Conservation (phyloP, 768 basidiomycete genomes). For the Pleurotus giganteus region DNA sequence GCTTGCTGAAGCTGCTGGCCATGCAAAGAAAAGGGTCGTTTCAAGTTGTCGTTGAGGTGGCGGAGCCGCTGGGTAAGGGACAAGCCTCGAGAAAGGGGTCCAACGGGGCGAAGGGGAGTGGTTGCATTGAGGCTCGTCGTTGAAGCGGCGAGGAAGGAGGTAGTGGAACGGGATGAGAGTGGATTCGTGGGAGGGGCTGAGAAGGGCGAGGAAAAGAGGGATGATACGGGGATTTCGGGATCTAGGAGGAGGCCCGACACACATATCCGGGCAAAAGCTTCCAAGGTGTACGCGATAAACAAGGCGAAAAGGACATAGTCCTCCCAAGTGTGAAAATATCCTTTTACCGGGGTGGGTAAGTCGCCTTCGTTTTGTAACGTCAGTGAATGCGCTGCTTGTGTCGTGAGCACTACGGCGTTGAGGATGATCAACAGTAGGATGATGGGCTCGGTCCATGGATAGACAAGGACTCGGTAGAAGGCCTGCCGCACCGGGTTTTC, state of each 20-base stretch:
- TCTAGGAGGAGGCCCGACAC: slow-evolving; percentile 89
- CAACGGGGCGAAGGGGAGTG: slow-evolving; percentile 20
- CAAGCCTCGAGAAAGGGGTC: slow-evolving; percentile 40
- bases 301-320: slow-evolving; percentile 82
- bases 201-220: slow-evolving; percentile 42
- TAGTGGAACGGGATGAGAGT: slow-evolving; percentile 13
- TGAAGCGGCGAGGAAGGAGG: slow-evolving; percentile 25
- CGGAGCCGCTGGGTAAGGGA: slow-evolving; percentile 46
- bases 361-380: slow-evolving; percentile 47
- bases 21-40: slow-evolving; percentile 54
- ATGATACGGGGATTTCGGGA: slow-evolving; percentile 61
- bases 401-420: slow-evolving; percentile 78
- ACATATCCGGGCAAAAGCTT: slow-evolving; percentile 85
- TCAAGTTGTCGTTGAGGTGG: slow-evolving; percentile 42
- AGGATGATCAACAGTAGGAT: slow-evolving; percentile 83
- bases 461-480: slow-evolving; percentile 67
- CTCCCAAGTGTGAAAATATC: slow-evolving; percentile 90
- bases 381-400: slow-evolving; percentile 69
- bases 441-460: slow-evolving; percentile 79
- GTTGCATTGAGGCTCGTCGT: slow-evolving; percentile 18
- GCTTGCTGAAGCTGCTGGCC: slow-evolving; percentile 19
- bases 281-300: slow-evolving; percentile 90
- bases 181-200: slow-evolving; percentile 24
- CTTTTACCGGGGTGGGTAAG: slow-evolving; percentile 43
- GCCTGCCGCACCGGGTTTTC: slow-evolving; percentile 59